Conservation (phyloP, 106 monocot genomes). For the Allium cepa region DNA sequence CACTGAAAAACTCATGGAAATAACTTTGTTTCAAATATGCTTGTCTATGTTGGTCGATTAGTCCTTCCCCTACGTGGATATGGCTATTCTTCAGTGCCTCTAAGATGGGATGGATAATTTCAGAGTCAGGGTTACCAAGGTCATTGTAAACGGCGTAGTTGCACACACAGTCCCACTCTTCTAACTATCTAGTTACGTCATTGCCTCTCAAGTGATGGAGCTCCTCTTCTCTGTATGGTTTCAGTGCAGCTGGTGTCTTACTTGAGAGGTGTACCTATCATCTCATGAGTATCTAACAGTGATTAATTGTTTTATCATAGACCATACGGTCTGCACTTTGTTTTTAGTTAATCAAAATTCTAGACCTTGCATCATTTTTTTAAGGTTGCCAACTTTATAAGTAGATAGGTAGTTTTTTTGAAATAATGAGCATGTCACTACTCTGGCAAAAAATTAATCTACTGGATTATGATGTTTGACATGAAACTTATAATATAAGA, state of each 20-base stretch:
- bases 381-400: too few relatives aligned
- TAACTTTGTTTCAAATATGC: conserved; percentile 1
- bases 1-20: too few relatives aligned
- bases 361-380: too few relatives aligned
- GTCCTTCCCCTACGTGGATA: conserved; percentile 71
- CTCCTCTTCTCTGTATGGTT: conserved; percentile 27
- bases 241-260: not conserved
- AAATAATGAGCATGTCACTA: not conserved
- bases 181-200: conserved; percentile 1
- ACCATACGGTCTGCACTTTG: too few relatives aligned
- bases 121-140: conserved; percentile 47
- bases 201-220: conserved; percentile 25
- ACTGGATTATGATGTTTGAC: not conserved
- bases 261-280: conserved; percentile 2
- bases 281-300: too few relatives aligned
- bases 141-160: conserved; percentile 70
- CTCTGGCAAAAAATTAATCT: conserved; percentile 2
- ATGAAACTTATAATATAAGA: not conserved
- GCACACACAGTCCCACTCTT: conserved; percentile 12
- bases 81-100: conserved; percentile 42
- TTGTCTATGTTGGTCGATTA: conserved; percentile 25
- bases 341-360: too few relatives aligned
- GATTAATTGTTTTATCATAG: too few relatives aligned
- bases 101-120: conserved; percentile 18
- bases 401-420: too few relatives aligned